These are phyloP conservation scores for Kalmanozyma brasiliensis DNA, from an alignment of 1,284 basidiomycete genomes.

Conservation along the genomic window DNA sequence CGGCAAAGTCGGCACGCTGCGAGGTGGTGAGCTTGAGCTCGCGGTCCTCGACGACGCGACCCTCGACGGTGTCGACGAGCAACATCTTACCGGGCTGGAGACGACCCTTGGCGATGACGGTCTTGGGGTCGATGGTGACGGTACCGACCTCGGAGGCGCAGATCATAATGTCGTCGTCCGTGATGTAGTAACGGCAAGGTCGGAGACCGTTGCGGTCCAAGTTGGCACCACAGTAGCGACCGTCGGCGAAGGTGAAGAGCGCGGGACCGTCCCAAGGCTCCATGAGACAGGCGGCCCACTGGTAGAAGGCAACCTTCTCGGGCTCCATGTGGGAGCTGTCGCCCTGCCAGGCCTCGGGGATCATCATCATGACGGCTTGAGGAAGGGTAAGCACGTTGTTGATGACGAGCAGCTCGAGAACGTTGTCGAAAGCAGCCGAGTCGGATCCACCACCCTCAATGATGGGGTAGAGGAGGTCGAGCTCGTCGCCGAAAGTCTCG, in stretches of 20 bases:
- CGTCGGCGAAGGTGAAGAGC: constrained; percentile 67
- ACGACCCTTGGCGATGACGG: constrained; percentile 62
- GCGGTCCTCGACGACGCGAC: constrained; percentile 64
- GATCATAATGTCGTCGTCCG: constrained; percentile 67
- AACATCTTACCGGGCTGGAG: constrained; percentile 67
- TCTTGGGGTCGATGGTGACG: constrained; percentile 61
- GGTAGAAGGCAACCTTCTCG: constrained; percentile 66
- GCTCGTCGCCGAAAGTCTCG: constrained; percentile 65
- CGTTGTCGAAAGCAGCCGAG: constrained; percentile 67
- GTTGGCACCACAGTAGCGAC: constrained; percentile 67
- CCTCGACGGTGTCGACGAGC: constrained; percentile 66
- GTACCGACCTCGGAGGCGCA: constrained; percentile 67
- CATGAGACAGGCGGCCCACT: constrained; percentile 67
- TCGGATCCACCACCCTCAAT: constrained; percentile 66
- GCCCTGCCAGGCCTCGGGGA: constrained; percentile 67
- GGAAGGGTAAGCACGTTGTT: constrained; percentile 66
- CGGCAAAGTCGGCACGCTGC: constrained; percentile 65
- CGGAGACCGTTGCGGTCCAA: constrained; percentile 66
- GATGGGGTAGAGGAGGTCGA: constrained; percentile 66
- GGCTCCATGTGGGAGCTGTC: constrained; percentile 61
- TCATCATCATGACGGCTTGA: constrained; percentile 67
- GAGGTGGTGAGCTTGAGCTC: constrained; percentile 66
- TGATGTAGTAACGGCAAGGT: constrained; percentile 66
- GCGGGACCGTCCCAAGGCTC: constrained; percentile 67
- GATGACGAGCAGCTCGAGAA: constrained; percentile 65